A percentile compares a stretch with the other conserved stretches of the same genome.
These are phyloP conservation scores for Rosa rugosa DNA, from an alignment of 306 rosid genomes.

Conservation along the genomic window DNA sequence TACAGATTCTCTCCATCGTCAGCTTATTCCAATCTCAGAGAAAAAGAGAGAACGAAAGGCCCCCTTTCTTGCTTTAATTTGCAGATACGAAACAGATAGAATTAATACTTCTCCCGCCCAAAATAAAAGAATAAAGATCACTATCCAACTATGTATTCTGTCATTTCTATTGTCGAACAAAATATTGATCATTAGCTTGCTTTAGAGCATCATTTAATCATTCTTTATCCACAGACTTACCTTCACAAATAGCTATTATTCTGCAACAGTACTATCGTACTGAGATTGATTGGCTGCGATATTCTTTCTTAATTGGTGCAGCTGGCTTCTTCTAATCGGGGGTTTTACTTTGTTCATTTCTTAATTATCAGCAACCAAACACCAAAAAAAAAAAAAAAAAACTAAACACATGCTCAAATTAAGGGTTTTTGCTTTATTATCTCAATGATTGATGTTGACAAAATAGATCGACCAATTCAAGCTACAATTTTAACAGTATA, in stretches of 20 bases:
- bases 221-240: not conserved
- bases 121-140: conserved; percentile 16
- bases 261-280: not conserved
- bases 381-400: too few species aligned
- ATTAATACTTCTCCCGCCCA: conserved; percentile 15
- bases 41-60: not conserved
- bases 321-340: not conserved
- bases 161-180: conserved; percentile 25
- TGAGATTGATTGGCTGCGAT: not conserved
- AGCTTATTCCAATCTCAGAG: not conserved
- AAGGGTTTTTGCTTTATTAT: not conserved
- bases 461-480: not conserved
- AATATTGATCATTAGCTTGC: not conserved
- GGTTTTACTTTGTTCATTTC: not conserved
- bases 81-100: conserved; percentile 21
- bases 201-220: not conserved
- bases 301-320: not conserved
- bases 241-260: conserved; percentile 1
- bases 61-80: conserved; percentile 23
- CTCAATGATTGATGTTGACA: not conserved
- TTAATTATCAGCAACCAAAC: not conserved
- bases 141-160: not conserved
- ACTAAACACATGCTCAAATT: not conserved
- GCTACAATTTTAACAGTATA: not conserved
- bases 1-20: conserved; percentile 30